These are phyloP conservation scores for Annulohypoxylon stygium DNA, from an alignment of 495 filamentous ascomycete species.

Conservation along the genomic window DNA sequence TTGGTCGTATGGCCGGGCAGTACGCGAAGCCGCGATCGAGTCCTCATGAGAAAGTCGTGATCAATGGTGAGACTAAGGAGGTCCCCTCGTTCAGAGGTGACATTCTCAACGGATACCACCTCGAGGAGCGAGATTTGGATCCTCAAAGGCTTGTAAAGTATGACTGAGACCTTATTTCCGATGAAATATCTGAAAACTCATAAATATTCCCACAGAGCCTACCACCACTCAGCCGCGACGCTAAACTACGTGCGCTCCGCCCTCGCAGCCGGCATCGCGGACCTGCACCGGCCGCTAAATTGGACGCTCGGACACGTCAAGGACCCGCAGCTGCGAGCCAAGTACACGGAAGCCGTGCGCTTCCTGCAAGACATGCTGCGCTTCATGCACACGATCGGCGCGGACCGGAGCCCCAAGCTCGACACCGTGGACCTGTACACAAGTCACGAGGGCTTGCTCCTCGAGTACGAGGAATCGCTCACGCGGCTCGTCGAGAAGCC, in stretches of 20 bases:
- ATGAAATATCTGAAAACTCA: slow-evolving; percentile 3
- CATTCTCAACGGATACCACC: slow-evolving; percentile 89
- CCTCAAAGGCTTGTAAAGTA: slow-evolving; percentile 82
- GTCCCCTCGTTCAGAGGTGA: slow-evolving; percentile 94
- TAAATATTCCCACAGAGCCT: slow-evolving; percentile 67
- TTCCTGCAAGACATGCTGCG: slow-evolving; percentile 91
- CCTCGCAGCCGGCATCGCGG: slow-evolving; percentile 88
- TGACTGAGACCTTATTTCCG: slow-evolving; percentile 12
- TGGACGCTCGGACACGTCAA: slow-evolving; percentile 96
- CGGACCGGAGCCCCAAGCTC: slow-evolving; percentile 84
- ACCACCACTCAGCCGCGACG: slow-evolving; percentile 94
- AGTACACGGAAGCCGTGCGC: slow-evolving; percentile 84
- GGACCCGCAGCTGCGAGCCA: slow-evolving; percentile 81
- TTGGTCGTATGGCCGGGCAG: slow-evolving; percentile 96
- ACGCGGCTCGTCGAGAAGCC: slow-evolving; percentile 82
- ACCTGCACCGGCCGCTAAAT: slow-evolving; percentile 92
- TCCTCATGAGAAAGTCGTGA: slow-evolving; percentile 78
- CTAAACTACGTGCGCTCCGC: slow-evolving; percentile 91
- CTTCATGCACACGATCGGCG: slow-evolving; percentile 96
- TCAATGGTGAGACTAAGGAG: slow-evolving; percentile 67
- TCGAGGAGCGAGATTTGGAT: slow-evolving; percentile 79
- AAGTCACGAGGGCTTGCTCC: slow-evolving; percentile 91
- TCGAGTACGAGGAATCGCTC: slow-evolving; percentile 93
- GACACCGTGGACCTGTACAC: slow-evolving; percentile 97
- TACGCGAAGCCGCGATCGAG: slow-evolving; percentile 95